These are phyloP conservation scores for Cucurbita pepo DNA, from an alignment of 306 rosid species.

Conservation along the genomic window DNA sequence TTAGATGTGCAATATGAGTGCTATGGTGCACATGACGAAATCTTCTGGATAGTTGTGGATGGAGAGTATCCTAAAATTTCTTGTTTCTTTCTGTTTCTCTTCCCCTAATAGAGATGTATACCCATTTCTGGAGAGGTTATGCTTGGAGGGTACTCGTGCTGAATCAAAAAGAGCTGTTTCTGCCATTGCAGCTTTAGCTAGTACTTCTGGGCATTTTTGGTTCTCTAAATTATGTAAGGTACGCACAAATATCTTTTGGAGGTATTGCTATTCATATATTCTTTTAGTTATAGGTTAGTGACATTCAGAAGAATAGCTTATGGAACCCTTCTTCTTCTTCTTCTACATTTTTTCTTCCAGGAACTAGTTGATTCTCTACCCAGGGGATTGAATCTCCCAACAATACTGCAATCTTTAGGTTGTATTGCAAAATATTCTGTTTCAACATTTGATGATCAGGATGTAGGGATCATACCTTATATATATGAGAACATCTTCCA, in stretches of 20 bases:
- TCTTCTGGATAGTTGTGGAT: background rate
- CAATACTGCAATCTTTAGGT: conserved; percentile 81
- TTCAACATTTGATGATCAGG: conserved; percentile 47
- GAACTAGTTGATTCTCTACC: conserved; percentile 40
- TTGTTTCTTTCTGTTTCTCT: conserved; percentile 7
- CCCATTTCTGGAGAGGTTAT: conserved; percentile 45
- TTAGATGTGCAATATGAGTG: background rate
- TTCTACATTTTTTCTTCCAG: conserved; percentile 19
- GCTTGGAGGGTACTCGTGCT: conserved; percentile 59
- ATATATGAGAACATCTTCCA: conserved; percentile 48
- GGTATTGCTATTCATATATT: background rate
- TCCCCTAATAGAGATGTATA: conserved; percentile 41
- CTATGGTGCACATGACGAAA: background rate
- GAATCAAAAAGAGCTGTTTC: conserved; percentile 68
- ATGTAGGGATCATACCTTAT: conserved; percentile 39
- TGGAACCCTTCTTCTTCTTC: background rate
- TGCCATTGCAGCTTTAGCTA: conserved; percentile 46
- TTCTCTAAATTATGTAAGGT: conserved; percentile 54
- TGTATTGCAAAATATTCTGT: conserved; percentile 60
- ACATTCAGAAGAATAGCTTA: background rate
- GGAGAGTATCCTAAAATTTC: background rate
- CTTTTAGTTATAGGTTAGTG: background rate
- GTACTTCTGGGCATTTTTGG: conserved; percentile 25
- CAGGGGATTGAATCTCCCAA: conserved; percentile 44
- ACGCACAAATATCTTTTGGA: conserved; percentile 7